Evolutionary conservation across 1,139 yeast species (phyloP), one percentile per base, ranked within the genome.

Genomic region (Suhomyces guaymorum): DNA sequence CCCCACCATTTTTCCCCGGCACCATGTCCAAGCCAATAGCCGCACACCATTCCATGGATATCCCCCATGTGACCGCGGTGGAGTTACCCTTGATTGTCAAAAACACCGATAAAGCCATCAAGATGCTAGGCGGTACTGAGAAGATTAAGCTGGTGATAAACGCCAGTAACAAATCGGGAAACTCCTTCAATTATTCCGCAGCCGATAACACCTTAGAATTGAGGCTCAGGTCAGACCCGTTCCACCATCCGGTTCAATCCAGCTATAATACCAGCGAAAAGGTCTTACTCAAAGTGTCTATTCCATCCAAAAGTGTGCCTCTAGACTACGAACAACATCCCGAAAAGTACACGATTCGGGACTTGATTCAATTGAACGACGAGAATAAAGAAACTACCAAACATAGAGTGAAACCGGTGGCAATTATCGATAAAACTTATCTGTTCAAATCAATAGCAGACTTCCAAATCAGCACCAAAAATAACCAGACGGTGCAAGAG

Each of bases 381-480:
- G 35, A 41, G 4, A 54, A 52, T 34, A 33, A 40, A 7, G 40
- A 41, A 7, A 33, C 44, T 3, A 47, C 59, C 3, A 51, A 63
- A 4, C 71, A 70, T 33, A 62, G 60, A 17, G 71, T 75, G 1
- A 66, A 68, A 31, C 92, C 96, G 0, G 71, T 78, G 5, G 92
- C 83, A 1, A 73, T 88, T 12, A 69, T 89, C 15, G 79, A 80
- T 47, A 76, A 79, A 41, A 84, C 84, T 12, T 83, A 80, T 50
- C 76, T 86, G 47, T 92, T 90, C 57, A 75, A 96, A 47, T 88
- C 86, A 39, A 78, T 92, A 70, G 80, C 92, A 1, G 98, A 92
- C 59, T 92, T 88, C 55, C 98, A 90, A 55, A 75, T 78, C 42
- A 65, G 75, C 21, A 76, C 90, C 13, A 75, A 73, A 36, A 72